Evolutionary conservation across 441 rosid species (phyloP), one percentile per base, ranked within the genome.

Genomic region (Oxalis stricta): DNA sequence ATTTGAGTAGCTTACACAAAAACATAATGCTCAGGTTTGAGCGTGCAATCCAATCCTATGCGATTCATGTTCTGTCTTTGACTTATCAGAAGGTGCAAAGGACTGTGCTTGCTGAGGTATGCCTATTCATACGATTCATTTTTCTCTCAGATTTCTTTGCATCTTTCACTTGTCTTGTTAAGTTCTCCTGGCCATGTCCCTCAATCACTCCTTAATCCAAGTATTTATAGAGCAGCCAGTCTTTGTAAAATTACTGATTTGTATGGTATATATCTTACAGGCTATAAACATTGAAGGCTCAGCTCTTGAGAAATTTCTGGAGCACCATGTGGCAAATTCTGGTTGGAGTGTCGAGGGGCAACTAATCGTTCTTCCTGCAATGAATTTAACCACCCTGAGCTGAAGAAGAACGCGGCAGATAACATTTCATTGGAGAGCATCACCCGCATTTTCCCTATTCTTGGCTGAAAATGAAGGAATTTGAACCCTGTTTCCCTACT

Each of bases 61-160:
- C 95, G 15, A 58, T 70, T 65, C 99, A 92, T 58, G 78, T 87
- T 38, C 79, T 87, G 53, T 76, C 94, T 42, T 63, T 87, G 70
- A 92, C 92, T 41, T 86, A 86, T 72, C 94, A 75, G 68, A 86
- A 74, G 72, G 73, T 92, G 60, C 81, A 95, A 2, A 80, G 84
- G 68, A 34, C 86, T 53, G 84, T 91, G 16, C 74, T 86, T 48
- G 92, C 96, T 21, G 99, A 86, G 96, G 99, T 91, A 77, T 59
- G 68, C 35, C 44, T 46, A 24, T 21, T 5, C 18, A 42, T 43
- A 18, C 3, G 10, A 12, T 37, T 18, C 4, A 24, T 10, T 39
- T 18, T 36, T 18, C 7, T 22, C 6, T 50, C 31, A 8, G 13
- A 23, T 23, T 23, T 7, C 7, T 23, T 23, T 23, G 28, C 7